Percentiles rank a stretch among this genome's conserved stretches.
These are phyloP conservation scores for Pyrus communis DNA, from an alignment of 306 rosid genomes.

Conservation along the genomic window DNA sequence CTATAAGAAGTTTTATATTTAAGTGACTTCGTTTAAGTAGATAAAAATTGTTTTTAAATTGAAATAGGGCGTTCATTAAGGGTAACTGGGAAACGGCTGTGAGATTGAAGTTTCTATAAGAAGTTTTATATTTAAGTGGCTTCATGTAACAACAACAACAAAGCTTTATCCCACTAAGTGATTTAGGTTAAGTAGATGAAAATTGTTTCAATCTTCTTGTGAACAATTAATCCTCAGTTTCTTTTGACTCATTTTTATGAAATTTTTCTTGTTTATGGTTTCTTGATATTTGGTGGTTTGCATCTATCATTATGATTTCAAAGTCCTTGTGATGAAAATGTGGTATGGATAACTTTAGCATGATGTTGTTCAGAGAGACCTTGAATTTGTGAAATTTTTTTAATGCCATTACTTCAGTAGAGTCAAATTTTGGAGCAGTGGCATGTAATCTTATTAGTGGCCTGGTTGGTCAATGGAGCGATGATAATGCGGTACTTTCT, in stretches of 20 bases:
- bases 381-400: neutral
- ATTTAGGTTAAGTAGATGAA: neutral
- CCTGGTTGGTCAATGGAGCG: neutral
- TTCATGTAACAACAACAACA: too few species aligned
- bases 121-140: too few species aligned
- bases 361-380: neutral
- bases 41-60: neutral
- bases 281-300: neutral
- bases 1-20: neutral
- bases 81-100: too few species aligned
- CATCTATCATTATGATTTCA: neutral
- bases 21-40: neutral
- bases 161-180: neutral
- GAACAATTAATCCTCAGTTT: neutral
- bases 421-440: neutral
- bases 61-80: too few species aligned
- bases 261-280: neutral
- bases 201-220: neutral
- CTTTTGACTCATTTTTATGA: neutral
- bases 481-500: neutral
- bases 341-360: too few species aligned
- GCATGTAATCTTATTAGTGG: neutral
- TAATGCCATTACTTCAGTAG: neutral
- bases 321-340: neutral
- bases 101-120: too few species aligned